A percentile compares a stretch with the other conserved stretches of the same genome.
phyloP scores from a whole-genome alignment of 495 filamentous ascomycete genomes.

The Chaetomidium leptoderma region DNA sequence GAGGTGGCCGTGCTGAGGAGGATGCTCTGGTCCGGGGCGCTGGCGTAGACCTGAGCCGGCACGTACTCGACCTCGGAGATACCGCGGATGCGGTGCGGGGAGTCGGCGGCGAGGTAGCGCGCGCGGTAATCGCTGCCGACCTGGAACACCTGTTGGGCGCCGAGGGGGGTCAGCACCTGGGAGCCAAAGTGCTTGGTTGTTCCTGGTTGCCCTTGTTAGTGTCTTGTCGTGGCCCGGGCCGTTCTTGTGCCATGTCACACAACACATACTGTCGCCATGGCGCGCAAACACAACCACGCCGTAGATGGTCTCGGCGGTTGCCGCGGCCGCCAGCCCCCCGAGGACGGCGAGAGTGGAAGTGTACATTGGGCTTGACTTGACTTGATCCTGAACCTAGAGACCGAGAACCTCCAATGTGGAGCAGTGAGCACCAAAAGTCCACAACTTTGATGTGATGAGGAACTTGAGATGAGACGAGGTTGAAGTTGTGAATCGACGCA shows the following conservation, averaged over 20 bases:
- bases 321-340: constrained; percentile 42
- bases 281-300: constrained; percentile 23
- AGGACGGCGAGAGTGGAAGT: background rate
- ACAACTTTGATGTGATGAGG: too few species aligned
- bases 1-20: constrained; percentile 25
- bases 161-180: constrained; percentile 21
- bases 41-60: constrained; percentile 22
- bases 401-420: background rate
- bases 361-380: background rate
- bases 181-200: constrained; percentile 24
- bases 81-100: constrained; percentile 19
- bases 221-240: too few species aligned
- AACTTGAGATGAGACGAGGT: background rate
- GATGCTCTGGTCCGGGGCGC: constrained; percentile 21
- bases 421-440: too few species aligned
- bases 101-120: constrained; percentile 19
- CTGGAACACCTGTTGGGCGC: constrained; percentile 18
- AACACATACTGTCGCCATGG: constrained; percentile 22
- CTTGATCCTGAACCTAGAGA: background rate
- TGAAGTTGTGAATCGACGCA: too few species aligned
- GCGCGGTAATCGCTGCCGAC: constrained; percentile 19
- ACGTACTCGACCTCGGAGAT: constrained; percentile 23
- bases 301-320: constrained; percentile 22
- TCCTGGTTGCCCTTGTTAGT: too few species aligned
- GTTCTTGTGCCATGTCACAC: background rate